Conservation (phyloP, 108 stramenopile species). For the Skeletonema menzelii region DNA sequence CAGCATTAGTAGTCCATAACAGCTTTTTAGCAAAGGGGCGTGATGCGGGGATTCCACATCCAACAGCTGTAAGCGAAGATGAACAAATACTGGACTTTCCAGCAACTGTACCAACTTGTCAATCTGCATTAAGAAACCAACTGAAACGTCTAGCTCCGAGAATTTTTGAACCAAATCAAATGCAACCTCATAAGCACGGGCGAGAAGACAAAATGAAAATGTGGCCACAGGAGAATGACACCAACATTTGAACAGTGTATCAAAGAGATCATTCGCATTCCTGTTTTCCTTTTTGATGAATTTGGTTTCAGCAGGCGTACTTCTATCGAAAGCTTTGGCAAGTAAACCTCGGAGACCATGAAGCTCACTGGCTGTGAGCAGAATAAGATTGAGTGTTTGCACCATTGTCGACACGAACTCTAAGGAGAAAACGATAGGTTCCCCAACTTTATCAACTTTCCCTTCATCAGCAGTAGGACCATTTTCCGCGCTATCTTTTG, state of each 20-base stretch:
- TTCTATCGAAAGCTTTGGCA: constrained; percentile 46
- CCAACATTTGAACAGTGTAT: constrained; percentile 92
- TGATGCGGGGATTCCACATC: constrained; percentile 90
- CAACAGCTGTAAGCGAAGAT: constrained; percentile 92
- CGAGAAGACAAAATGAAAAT: constrained; percentile 94
- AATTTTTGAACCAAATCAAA: constrained; percentile 90
- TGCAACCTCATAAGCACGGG: constrained; percentile 94
- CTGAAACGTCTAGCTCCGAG: constrained; percentile 90
- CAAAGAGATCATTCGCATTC: constrained; percentile 76
- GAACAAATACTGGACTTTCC: constrained; percentile 98
- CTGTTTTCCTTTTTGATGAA: background rate
- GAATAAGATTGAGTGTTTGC: constrained; percentile 95
- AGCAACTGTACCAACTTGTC: constrained; percentile 97
- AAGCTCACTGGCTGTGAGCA: constrained; percentile 95
- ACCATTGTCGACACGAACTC: constrained; percentile 97
- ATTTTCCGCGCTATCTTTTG: constrained; percentile 12
- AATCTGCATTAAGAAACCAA: constrained; percentile 97
- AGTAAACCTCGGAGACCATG: constrained; percentile 82
- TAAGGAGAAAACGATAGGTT: constrained; percentile 45
- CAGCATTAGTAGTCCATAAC: constrained; percentile 95
- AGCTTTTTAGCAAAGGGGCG: constrained; percentile 87
- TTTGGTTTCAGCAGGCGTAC: background rate
- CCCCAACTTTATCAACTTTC: constrained; percentile 44
- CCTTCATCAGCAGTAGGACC: constrained; percentile 35
- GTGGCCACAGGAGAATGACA: constrained; percentile 97